Percentiles rank a stretch among this genome's conserved stretches.
Evolutionary conservation across 208 protist genomes (phyloP).

Genomic region (Porcisia hertigi): DNA sequence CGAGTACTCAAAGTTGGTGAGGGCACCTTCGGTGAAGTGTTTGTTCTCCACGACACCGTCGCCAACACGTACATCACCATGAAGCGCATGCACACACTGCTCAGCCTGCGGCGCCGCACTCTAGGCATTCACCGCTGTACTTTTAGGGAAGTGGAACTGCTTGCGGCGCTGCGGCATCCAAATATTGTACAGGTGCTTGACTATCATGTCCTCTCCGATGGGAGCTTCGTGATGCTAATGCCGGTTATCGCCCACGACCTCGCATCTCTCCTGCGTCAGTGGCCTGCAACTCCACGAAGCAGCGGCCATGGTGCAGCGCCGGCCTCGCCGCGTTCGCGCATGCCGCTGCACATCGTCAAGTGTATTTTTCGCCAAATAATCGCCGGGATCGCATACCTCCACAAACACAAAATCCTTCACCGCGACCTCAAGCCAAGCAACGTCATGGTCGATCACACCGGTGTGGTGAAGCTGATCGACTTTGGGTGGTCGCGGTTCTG

Average conservation of each 20-base stretch:
- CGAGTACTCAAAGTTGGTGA: constrained; percentile 81
- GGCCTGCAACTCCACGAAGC: constrained; percentile 28
- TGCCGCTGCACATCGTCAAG: constrained; percentile 81
- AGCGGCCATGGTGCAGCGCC: background rate
- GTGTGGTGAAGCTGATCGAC: constrained; percentile 86
- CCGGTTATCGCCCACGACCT: constrained; percentile 81
- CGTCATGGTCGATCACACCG: constrained; percentile 79
- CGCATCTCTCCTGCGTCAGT: constrained; percentile 58
- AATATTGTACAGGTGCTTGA: constrained; percentile 73
- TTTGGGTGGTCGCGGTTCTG: constrained; percentile 83
- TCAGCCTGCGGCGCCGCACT: constrained; percentile 48
- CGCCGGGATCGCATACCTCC: constrained; percentile 76
- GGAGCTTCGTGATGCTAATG: constrained; percentile 71
- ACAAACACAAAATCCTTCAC: constrained; percentile 78
- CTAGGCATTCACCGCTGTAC: constrained; percentile 77
- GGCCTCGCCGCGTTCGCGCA: constrained; percentile 23
- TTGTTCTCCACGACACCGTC: constrained; percentile 80
- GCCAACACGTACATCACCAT: constrained; percentile 73
- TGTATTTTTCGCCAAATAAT: constrained; percentile 85
- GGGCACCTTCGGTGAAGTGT: constrained; percentile 87
- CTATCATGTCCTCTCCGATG: constrained; percentile 73
- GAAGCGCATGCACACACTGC: constrained; percentile 77
- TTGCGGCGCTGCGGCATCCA: constrained; percentile 66
- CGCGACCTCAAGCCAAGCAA: constrained; percentile 91
- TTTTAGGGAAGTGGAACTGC: constrained; percentile 71